phyloP scores from a whole-genome alignment of 306 rosid genomes.

The Nissolia schottii region DNA sequence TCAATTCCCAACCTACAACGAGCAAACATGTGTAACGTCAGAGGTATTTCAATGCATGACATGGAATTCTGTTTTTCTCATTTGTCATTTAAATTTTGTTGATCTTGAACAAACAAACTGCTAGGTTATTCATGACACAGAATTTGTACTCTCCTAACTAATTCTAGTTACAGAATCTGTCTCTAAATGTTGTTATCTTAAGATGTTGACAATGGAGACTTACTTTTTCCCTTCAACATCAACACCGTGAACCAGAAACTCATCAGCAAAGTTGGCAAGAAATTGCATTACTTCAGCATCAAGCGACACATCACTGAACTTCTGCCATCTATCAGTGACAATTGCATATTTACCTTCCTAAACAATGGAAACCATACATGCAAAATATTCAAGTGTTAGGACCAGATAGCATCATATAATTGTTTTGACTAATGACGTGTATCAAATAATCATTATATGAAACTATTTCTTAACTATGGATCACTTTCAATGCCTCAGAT shows the following conservation, averaged over 20 bases:
- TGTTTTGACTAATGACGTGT: neutral
- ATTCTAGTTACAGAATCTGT: neutral
- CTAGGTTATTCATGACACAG: neutral
- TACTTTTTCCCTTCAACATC: constrained; percentile 99
- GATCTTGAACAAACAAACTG: neutral
- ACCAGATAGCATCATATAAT: neutral
- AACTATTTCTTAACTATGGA: neutral
- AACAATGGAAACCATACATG: constrained; percentile 23
- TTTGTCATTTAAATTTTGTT: neutral
- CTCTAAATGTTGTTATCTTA: neutral
- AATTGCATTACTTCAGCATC: constrained; percentile 53
- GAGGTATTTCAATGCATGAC: constrained; percentile 6
- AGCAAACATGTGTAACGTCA: constrained; percentile 25
- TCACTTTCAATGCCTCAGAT: neutral
- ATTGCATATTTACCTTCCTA: constrained; percentile 86
- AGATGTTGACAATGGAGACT: constrained; percentile 12
- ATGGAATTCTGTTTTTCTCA: neutral
- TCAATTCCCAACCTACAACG: constrained; percentile 79
- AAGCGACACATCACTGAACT: constrained; percentile 77
- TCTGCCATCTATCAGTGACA: constrained; percentile 97
- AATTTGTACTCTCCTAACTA: neutral
- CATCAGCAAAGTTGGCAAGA: constrained; percentile 84
- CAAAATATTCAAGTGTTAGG: constrained; percentile 2
- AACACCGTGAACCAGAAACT: constrained; percentile 93
- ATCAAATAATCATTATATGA: neutral